Conservation (phyloP, 805 yeast species). For the Metschnikowia noctiluminum region DNA sequence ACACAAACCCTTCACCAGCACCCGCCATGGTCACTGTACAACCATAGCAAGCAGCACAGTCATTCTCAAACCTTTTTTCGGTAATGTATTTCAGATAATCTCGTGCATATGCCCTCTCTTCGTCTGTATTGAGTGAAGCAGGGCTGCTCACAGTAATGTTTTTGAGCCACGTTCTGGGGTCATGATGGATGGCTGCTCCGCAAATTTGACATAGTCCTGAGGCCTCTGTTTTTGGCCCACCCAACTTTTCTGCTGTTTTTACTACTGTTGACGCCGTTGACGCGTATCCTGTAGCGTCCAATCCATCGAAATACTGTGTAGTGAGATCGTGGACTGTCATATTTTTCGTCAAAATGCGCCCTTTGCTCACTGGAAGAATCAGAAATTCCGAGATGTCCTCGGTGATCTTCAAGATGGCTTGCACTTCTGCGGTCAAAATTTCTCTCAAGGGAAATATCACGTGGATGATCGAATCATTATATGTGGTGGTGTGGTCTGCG, state of each 20-base stretch:
- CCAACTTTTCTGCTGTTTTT: conserved; percentile 78
- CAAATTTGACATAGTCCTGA: conserved; percentile 53
- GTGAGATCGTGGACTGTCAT: conserved; percentile 82
- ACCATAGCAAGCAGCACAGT: conserved; percentile 62
- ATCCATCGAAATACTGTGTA: conserved; percentile 61
- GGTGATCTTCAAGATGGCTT: conserved; percentile 47
- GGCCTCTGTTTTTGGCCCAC: conserved; percentile 38
- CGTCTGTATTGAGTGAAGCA: conserved; percentile 43
- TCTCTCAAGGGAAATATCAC: conserved; percentile 74
- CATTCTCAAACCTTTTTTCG: background rate
- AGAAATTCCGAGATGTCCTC: conserved; percentile 33
- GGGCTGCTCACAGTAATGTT: conserved; percentile 62
- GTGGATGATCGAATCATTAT: conserved; percentile 32
- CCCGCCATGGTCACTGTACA: conserved; percentile 62
- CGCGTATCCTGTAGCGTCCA: conserved; percentile 73
- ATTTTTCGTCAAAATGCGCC: conserved; percentile 50
- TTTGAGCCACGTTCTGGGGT: conserved; percentile 64
- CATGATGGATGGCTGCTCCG: conserved; percentile 47
- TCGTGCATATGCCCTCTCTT: conserved; percentile 33
- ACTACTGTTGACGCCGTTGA: conserved; percentile 91
- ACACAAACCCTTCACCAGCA: conserved; percentile 29
- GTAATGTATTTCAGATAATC: conserved; percentile 15
- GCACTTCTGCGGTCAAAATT: conserved; percentile 64
- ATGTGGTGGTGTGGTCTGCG: conserved; percentile 39
- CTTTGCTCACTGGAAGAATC: conserved; percentile 14